These are phyloP conservation scores for Aspergillus glaucus DNA, from an alignment of 2,329 filamentous ascomycete species.

Conservation along the genomic window DNA sequence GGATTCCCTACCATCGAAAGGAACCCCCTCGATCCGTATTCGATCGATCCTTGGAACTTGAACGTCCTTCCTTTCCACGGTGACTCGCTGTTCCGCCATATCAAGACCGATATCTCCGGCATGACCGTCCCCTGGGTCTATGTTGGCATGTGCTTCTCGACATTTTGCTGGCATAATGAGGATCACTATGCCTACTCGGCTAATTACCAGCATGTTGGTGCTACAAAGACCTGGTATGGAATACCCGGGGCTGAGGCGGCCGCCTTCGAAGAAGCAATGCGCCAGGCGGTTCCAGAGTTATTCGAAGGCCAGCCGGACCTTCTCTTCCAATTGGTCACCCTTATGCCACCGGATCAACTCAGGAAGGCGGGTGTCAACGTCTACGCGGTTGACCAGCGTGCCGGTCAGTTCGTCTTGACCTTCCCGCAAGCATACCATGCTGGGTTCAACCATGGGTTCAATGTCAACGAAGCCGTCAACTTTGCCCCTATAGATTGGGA, in stretches of 20 bases:
- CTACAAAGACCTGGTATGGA: slow-evolving; percentile 98
- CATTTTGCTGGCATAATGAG: slow-evolving; percentile 99
- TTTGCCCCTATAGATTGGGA: slow-evolving; percentile 97
- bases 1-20: slow-evolving; percentile 93
- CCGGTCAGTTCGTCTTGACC: slow-evolving; percentile 92
- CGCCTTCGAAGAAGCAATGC: slow-evolving; percentile 94
- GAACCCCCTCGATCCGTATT: slow-evolving; percentile 78
- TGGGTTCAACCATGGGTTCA: slow-evolving; percentile 97
- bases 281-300: slow-evolving; percentile 85
- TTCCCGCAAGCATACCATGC: slow-evolving; percentile 97
- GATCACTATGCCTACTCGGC: slow-evolving; percentile 97
- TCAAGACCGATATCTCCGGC: slow-evolving; percentile 95
- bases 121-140: slow-evolving; percentile 99
- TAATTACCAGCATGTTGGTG: slow-evolving; percentile 97
- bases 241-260: slow-evolving; percentile 90
- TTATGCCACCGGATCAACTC: slow-evolving; percentile 86
- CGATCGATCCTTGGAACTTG: slow-evolving; percentile 90
- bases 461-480: slow-evolving; percentile 98
- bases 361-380: slow-evolving; percentile 89
- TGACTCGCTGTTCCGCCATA: slow-evolving; percentile 90
- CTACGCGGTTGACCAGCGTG: slow-evolving; percentile 90
- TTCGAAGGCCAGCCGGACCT: slow-evolving; percentile 97
- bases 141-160: slow-evolving; percentile 98
- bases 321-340: slow-evolving; percentile 92
- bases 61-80: slow-evolving; percentile 85